phyloP scores from a whole-genome alignment of 78 protist species.

The Emiliania huxleyi region DNA sequence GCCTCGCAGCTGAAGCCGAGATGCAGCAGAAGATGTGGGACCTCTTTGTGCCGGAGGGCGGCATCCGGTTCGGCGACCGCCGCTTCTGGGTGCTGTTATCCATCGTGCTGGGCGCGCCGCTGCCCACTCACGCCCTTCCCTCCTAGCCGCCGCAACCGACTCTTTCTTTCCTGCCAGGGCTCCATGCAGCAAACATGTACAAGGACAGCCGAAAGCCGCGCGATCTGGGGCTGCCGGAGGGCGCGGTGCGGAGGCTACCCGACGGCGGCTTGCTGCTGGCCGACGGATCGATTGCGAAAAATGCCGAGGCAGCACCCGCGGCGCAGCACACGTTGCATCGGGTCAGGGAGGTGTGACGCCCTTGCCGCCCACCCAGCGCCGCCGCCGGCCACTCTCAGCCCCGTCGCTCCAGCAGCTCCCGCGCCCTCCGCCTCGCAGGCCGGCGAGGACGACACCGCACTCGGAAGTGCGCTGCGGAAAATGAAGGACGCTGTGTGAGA shows the following conservation, averaged over 20 bases:
- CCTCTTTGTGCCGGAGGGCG: not conserved
- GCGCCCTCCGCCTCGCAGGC: no score
- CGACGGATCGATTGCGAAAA: not conserved
- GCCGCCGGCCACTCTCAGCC: no score
- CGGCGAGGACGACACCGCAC: no score
- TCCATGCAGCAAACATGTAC: not conserved
- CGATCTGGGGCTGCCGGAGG: not conserved
- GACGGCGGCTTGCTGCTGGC: not conserved
- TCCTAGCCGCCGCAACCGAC: no score
- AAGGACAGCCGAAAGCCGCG: not conserved
- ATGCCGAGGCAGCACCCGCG: not conserved
- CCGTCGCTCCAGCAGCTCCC: no score
- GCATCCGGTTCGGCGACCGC: not conserved
- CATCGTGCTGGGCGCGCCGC: not conserved
- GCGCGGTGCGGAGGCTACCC: not conserved
- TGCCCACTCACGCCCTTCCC: no score
- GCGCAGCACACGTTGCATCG: not conserved
- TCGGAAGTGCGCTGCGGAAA: no score
- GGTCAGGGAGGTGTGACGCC: no score
- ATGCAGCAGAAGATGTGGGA: conserved; percentile 5
- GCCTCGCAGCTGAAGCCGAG: not conserved
- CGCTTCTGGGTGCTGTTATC: not conserved
- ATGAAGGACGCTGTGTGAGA: no score
- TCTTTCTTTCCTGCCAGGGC: no score
- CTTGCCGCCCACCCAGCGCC: no score